Evolutionary conservation across 768 basidiomycete species (phyloP).

Genomic region (Suillus hirtellus): DNA sequence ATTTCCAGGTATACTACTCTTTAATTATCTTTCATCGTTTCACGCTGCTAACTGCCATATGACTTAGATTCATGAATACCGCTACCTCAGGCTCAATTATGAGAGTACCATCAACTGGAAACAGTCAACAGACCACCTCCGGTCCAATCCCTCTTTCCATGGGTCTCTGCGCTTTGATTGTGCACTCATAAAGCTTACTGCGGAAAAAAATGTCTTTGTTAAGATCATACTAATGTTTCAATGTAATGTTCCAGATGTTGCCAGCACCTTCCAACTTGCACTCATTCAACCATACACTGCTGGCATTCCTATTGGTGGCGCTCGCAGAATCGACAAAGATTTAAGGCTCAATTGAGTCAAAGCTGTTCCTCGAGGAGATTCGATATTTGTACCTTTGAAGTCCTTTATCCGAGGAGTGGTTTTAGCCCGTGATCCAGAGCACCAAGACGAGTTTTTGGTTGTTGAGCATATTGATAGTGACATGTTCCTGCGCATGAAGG

Average conservation of each 20-base stretch:
- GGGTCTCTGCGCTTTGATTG: slow-evolving; percentile 25
- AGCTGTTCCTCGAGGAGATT: slow-evolving; percentile 2
- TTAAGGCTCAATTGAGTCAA: slow-evolving; percentile 7
- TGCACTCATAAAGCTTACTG: slow-evolving; percentile 23
- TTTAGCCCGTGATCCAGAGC: slow-evolving; percentile 18
- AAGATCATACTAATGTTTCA: slow-evolving; percentile 26
- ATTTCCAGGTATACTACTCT: background rate
- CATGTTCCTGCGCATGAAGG: slow-evolving; percentile 23
- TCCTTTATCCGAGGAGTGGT: slow-evolving; percentile 16
- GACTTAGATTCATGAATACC: slow-evolving; percentile 24
- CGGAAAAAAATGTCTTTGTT: slow-evolving; percentile 13
- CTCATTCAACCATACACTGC: slow-evolving; percentile 25
- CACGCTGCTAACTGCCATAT: background rate
- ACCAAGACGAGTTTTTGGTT: slow-evolving; percentile 25
- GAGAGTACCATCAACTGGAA: slow-evolving; percentile 31
- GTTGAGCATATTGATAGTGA: slow-evolving; percentile 32
- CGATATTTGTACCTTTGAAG: slow-evolving; percentile 27
- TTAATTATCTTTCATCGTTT: background rate
- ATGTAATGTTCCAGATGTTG: slow-evolving; percentile 13
- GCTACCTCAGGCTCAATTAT: slow-evolving; percentile 30
- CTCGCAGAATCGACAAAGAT: too few relatives aligned
- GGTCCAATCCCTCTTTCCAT: slow-evolving; percentile 33
- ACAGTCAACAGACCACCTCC: slow-evolving; percentile 27
- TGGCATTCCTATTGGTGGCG: background rate
- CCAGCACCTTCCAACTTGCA: slow-evolving; percentile 13